These are phyloP conservation scores for Entomortierella beljakovae DNA, from an alignment of 192 early-diverging fungal species.

Conservation along the genomic window DNA sequence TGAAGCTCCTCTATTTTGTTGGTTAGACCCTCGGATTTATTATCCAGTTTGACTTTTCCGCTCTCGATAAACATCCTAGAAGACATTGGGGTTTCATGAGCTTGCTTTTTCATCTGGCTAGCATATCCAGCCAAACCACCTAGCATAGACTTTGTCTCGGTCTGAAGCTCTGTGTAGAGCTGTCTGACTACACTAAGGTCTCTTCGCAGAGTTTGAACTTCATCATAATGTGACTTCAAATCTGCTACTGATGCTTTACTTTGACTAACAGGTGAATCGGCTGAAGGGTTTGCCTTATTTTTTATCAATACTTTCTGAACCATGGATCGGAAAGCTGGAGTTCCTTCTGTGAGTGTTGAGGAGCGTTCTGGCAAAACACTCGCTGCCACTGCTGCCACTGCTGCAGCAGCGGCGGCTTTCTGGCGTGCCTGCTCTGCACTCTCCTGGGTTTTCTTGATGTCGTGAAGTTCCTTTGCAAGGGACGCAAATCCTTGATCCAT, in stretches of 20 bases:
- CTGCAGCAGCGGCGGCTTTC: conserved; percentile 21
- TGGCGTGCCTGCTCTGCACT: conserved; percentile 27
- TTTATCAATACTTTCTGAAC: conserved; percentile 40
- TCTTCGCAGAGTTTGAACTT: conserved; percentile 60
- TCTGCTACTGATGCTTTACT: conserved; percentile 36
- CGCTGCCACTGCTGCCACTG: background rate
- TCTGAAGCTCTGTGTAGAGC: conserved; percentile 63
- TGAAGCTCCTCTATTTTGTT: conserved; percentile 73
- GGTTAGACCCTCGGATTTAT: conserved; percentile 60
- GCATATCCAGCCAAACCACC: conserved; percentile 57
- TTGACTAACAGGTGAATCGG: background rate
- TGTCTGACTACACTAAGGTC: conserved; percentile 63
- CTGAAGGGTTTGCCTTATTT: conserved; percentile 8
- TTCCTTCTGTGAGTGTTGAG: background rate
- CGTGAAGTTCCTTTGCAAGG: conserved; percentile 55
- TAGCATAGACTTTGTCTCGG: conserved; percentile 54
- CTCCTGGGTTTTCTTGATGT: conserved; percentile 55
- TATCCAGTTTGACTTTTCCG: conserved; percentile 68
- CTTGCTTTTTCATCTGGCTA: conserved; percentile 44
- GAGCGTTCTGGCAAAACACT: conserved; percentile 3
- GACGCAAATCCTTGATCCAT: conserved; percentile 54
- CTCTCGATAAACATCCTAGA: conserved; percentile 66
- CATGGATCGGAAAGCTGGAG: conserved; percentile 31
- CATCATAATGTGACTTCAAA: conserved; percentile 53
- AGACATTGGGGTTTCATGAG: conserved; percentile 37